phyloP scores from a whole-genome alignment of 2,329 filamentous ascomycete genomes.

The Botrytis pseudocinerea region DNA sequence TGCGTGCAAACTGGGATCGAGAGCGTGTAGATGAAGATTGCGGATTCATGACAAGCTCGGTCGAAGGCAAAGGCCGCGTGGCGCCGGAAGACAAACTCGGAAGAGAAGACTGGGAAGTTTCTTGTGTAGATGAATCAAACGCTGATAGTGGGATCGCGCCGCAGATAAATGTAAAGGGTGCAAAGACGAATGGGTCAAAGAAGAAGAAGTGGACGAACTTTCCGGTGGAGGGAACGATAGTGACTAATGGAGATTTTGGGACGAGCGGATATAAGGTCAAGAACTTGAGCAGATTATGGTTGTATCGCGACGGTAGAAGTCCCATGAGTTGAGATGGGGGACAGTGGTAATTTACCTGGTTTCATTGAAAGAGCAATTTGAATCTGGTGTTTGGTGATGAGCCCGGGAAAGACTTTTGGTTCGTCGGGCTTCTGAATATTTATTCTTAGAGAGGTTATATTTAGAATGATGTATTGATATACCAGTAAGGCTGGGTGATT shows the following conservation, averaged over 20 bases:
- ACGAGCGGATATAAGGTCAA: conserved; percentile 51
- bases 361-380: neutral
- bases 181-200: neutral
- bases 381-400: neutral
- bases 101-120: conserved; percentile 19
- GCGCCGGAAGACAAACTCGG: conserved; percentile 2
- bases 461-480: neutral
- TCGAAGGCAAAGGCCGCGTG: conserved; percentile 22
- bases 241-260: neutral
- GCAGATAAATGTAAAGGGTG: conserved; percentile 15
- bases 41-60: conserved; percentile 32
- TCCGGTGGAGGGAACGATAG: conserved; percentile 21
- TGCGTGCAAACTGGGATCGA: neutral
- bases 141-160: conserved; percentile 48
- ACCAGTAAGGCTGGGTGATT: neutral
- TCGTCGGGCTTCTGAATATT: neutral
- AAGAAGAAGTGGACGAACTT: conserved; percentile 33
- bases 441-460: neutral
- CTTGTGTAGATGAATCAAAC: conserved; percentile 28
- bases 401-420: neutral
- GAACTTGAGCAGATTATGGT: conserved; percentile 62
- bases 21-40: conserved; percentile 1
- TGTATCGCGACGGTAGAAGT: conserved; percentile 60
- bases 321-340: conserved; percentile 42
- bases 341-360: conserved; percentile 1